Percentiles rank a stretch among this genome's conserved stretches.
Conservation (phyloP, 768 basidiomycete species). For the Crucibulum laeve region DNA sequence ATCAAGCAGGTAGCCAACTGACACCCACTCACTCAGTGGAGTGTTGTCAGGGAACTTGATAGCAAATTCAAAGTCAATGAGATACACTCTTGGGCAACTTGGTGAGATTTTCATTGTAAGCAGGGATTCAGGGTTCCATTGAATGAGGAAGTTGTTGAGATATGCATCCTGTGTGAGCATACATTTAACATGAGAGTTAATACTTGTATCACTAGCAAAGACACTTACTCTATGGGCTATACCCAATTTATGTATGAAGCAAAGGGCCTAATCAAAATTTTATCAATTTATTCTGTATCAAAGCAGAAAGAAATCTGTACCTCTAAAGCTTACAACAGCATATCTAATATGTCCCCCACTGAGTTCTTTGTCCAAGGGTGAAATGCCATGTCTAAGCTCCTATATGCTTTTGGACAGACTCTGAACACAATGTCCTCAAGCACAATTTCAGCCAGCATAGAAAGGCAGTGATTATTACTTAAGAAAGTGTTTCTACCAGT, state of each 20-base stretch:
- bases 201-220: background rate
- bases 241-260: conserved; percentile 14
- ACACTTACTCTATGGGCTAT: conserved; percentile 22
- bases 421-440: conserved; percentile 22
- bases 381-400: conserved; percentile 5
- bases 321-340: conserved; percentile 24
- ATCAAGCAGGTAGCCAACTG: conserved; percentile 13
- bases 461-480: conserved; percentile 20
- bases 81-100: conserved; percentile 21
- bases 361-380: conserved; percentile 21
- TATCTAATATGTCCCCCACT: conserved; percentile 22
- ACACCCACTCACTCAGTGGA: conserved; percentile 10
- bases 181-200: background rate
- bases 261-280: conserved; percentile 10
- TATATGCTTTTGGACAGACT: conserved; percentile 18
- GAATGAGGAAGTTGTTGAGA: conserved; percentile 23
- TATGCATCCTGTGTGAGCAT: conserved; percentile 19
- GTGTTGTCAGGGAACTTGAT: conserved; percentile 18
- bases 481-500: conserved; percentile 8
- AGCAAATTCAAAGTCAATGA: conserved; percentile 26
- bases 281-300: background rate
- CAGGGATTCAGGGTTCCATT: conserved; percentile 26
- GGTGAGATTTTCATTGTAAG: conserved; percentile 4
- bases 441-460: conserved; percentile 18
- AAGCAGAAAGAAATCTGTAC: conserved; percentile 7